A percentile compares a stretch with the other conserved stretches of the same genome.
Evolutionary conservation across 164 flowering plant species (phyloP).

Genomic region (Annona cherimola): DNA sequence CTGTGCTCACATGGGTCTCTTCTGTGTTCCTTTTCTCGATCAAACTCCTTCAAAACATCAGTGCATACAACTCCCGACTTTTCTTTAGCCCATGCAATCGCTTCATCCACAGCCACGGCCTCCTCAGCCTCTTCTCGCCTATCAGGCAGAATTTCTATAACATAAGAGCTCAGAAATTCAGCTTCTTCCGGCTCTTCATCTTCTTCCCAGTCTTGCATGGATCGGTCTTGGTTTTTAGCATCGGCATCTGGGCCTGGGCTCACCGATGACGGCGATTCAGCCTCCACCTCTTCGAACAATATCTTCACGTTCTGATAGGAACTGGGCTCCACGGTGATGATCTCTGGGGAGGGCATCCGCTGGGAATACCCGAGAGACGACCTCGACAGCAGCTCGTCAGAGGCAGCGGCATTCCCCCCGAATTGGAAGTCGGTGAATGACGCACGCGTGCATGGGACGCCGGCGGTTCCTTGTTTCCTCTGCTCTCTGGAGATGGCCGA

Average conservation of each 20-base stretch:
- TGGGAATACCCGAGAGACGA: constrained; percentile 29
- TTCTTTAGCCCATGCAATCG: constrained; percentile 93
- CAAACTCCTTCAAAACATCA: constrained; percentile 10
- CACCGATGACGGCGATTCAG: constrained; percentile 47
- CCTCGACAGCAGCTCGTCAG: constrained; percentile 18
- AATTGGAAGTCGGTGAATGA: too few species aligned
- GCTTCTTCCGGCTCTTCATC: too few species aligned
- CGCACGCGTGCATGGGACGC: too few species aligned
- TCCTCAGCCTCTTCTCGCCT: constrained; percentile 41
- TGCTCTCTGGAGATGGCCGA: too few species aligned
- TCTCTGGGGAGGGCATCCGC: constrained; percentile 58
- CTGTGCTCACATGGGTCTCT: constrained; percentile 8
- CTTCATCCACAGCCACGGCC: constrained; percentile 61
- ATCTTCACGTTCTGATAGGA: constrained; percentile 37
- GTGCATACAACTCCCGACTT: constrained; percentile 32
- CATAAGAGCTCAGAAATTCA: constrained; percentile 59
- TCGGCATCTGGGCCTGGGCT: constrained; percentile 29
- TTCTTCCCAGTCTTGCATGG: constrained; percentile 20
- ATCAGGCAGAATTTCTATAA: constrained; percentile 57
- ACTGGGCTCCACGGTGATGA: constrained; percentile 36
- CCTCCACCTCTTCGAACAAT: constrained; percentile 40
- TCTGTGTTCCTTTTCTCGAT: constrained; percentile 2
- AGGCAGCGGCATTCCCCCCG: too few species aligned
- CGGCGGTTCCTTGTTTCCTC: too few species aligned
- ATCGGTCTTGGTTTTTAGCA: constrained; percentile 13